Evolutionary conservation across 768 basidiomycete species (phyloP), one percentile per base, ranked within the genome.

Genomic region (Hericium rajendrae): DNA sequence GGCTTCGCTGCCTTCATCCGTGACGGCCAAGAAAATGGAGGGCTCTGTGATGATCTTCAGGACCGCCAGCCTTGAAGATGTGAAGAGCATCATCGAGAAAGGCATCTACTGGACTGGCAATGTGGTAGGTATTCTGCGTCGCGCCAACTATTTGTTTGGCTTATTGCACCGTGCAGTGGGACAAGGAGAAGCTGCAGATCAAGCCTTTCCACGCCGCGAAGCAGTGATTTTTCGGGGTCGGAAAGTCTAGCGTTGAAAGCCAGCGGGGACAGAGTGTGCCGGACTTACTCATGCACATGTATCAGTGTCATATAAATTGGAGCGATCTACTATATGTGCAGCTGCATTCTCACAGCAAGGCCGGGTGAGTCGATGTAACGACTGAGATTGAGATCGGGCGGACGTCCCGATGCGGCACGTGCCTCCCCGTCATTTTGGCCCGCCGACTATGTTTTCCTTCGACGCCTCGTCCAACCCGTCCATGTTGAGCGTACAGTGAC

Each of bases 1-100:
- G 38, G 84, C 84, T 60, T 83, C 80, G 43, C 43, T 13, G 68
- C 79, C 54, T 70, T 71, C 8, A 72, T 72, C 8, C 73, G 76
- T 0, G 70, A 68, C 13, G 73, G 72, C 11, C 70, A 78, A 76
- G 67, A 84, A 81, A 66, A 74, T 87, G 70, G 69, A 83, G 39
- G 85, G 82, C n/a, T 85, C 82, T 0, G 68, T 75, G 57, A 70
- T 85, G 46, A 71, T 86, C 22, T 76, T 73, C 53, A 76, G 84
- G 62, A 80, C 80, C 2, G 76, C 77, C 53, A 77, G 71, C 38
- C 67, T 83, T 48, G 82, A 81, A 38, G 74, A 67, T 2, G 72
- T 73, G 51, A 68, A 67, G 50, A 69, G 77, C 67, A 52, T 68
- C 32, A 64, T 75, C 15, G 71, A 79, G 62, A 58, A 59, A 39